Base-by-base conservation (phyloP, 345 rosid genomes). In the Eucalyptus sp. region DNA sequence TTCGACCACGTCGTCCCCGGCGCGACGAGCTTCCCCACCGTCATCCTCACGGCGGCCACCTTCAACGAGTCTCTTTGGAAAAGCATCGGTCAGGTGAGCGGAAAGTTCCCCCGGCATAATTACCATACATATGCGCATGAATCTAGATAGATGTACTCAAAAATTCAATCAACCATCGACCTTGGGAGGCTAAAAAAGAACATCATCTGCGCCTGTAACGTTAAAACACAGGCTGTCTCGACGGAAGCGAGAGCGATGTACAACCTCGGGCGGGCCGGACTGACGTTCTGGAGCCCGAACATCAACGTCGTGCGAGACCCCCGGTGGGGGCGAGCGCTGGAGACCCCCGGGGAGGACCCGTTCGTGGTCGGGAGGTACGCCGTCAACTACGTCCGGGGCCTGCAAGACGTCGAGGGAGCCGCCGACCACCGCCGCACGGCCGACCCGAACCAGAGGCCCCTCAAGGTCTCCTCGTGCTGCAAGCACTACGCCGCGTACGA, bases 271-370 rank as follows among this genome's bases (percentile, higher is more conserved):
- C 87, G 91, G 27, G 93, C 92, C 15, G 95, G 96, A 31, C 46
- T 94, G 49, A 92, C 92, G 16, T 91, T 17, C 24, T 93, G 94
- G 95, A 93, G 94, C 87, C 95, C 94, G 18, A 92, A 88, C 31
- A 87, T 94, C 15, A 94, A 94, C 50, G 93, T 93, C 13, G 91
- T 89, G 3, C 85, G 95, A 49, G 94, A 94, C 83, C 95, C 94
- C 6, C 87, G 94, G 89, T 92, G 95, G 95, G 94, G 94, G 33
- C 91, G 95, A 60, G 51, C 84, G 37, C 24, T 62, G 1, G 95
- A 94, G 86, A 94, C 95, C 2, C 94, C 94, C 0, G 94, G 94
- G 27, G 94, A 94, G 83, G 95, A 94, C 89, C 95, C 94, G 4
- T 90, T 83, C 5, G 71, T 88, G 4, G 95, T 90, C 27, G 94